phyloP scores from a whole-genome alignment of 2,329 filamentous ascomycete species.

The Beauveria australis region DNA sequence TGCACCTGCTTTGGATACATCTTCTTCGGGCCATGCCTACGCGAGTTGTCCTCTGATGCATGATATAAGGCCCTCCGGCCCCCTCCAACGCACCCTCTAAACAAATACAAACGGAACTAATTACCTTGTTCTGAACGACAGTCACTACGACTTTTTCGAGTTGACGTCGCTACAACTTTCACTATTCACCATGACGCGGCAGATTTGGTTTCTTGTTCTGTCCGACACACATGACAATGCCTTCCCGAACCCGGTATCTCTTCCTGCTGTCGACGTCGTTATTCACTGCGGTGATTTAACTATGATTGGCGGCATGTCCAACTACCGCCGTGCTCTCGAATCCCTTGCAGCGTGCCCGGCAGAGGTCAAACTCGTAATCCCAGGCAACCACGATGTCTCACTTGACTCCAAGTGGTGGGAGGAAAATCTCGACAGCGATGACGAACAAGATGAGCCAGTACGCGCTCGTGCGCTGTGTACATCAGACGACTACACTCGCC shows the following conservation, averaged over 20 bases:
- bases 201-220: conserved; percentile 4
- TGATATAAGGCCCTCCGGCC: not conserved
- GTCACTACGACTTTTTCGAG: not conserved
- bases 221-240: conserved; percentile 8
- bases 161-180: not conserved
- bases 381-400: conserved; percentile 38
- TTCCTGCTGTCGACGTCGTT: conserved; percentile 24
- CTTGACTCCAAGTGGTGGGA: conserved; percentile 16
- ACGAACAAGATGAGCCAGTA: not conserved
- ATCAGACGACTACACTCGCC: not conserved
- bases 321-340: conserved; percentile 26
- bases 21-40: too few species aligned
- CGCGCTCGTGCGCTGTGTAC: conserved; percentile 3
- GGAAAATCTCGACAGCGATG: conserved; percentile 22
- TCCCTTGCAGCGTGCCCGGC: conserved; percentile 28
- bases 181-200: not conserved
- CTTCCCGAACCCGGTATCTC: not conserved
- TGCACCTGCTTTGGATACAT: too few species aligned
- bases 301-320: conserved; percentile 27
- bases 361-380: conserved; percentile 35
- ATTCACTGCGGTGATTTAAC: conserved; percentile 40
- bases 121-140: not conserved
- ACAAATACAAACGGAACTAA: not conserved
- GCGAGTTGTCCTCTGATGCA: not conserved
- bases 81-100: not conserved